Conservation (phyloP, 1,284 basidiomycete species). For the Boletus smithii region DNA sequence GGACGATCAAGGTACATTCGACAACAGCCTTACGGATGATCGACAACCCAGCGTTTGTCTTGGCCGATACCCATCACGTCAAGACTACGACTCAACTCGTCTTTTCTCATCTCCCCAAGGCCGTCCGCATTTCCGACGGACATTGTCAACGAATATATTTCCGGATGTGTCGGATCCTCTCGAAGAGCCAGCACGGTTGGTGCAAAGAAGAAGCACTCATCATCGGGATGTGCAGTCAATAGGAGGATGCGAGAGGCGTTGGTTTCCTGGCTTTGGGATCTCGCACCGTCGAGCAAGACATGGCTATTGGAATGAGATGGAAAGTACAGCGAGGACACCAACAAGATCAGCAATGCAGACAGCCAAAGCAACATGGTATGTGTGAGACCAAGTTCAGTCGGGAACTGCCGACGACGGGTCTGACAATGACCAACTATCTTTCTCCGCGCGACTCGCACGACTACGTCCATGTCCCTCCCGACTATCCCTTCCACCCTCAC, state of each 20-base stretch:
- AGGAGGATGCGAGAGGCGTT: conserved; percentile 48
- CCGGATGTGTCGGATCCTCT: conserved; percentile 15
- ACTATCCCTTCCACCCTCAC: conserved; percentile 16
- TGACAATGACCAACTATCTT: conserved; percentile 27
- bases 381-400: too few species aligned
- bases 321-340: conserved; percentile 28
- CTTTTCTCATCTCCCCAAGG: conserved; percentile 58
- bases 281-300: conserved; percentile 13
- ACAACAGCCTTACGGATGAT: conserved; percentile 57
- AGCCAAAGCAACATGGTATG: conserved; percentile 22
- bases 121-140: conserved; percentile 80
- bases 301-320: conserved; percentile 26
- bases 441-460: conserved; percentile 17
- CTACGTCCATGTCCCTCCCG: too few species aligned
- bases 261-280: conserved; percentile 2
- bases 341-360: conserved; percentile 16
- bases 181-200: conserved; percentile 66
- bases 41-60: conserved; percentile 58
- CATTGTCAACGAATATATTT: conserved; percentile 57
- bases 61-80: conserved; percentile 65
- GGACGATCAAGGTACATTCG: not conserved
- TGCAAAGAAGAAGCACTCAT: conserved; percentile 91
- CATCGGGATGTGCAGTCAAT: conserved; percentile 87
- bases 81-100: conserved; percentile 70
- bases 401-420: conserved; percentile 19